Evolutionary conservation across 441 rosid species (phyloP), one percentile per base, ranked within the genome.

Genomic region (Theobroma grandiflorum): DNA sequence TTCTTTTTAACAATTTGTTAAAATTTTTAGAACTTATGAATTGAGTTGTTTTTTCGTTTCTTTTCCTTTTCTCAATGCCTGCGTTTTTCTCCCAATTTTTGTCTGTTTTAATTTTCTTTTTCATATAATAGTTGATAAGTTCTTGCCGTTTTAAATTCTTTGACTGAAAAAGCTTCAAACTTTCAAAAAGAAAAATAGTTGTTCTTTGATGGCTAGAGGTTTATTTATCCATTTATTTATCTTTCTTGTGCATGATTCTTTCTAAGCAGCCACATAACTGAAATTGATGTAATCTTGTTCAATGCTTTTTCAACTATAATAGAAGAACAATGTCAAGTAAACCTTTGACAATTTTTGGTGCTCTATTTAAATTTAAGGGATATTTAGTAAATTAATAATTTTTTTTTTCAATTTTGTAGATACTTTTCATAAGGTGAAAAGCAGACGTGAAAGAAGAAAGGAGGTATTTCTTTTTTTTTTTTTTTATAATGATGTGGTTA

Each of bases 401-500:
- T 0, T 26, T 26, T 26, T 26, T 81, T 50, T 72, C 26, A 58
- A 42, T 76, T 72, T 71, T 85, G 87, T 74, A 90, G 94, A 90
- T 86, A 81, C 86, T 64, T 90, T 90, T 84, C 92, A 83, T 59
- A 86, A 84, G 87, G 94, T 89, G 86, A 89, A 89, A 88, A 90
- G 92, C 91, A 90, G 83, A 70, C 90, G 90, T 57, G 89, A 88
- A 61, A 86, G 88, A 78, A 86, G 89, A 81, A 90, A 85, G 88
- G 88, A 89, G 94, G 94, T 90, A 83, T 68, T 47, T 26, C 31
- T 26, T 26, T 38, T 61, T 49, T 47, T 49, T 47, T 57, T 37
- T 37, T n/a, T 7, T 42, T 42, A 6, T 4, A 70, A 35, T 16
- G 55, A 59, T 40, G 22, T 53, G 59, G 50, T 45, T 35, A 50